Evolutionary conservation across 345 rosid species (phyloP), one percentile per base, ranked within the genome.

Genomic region (Heritiera littoralis): DNA sequence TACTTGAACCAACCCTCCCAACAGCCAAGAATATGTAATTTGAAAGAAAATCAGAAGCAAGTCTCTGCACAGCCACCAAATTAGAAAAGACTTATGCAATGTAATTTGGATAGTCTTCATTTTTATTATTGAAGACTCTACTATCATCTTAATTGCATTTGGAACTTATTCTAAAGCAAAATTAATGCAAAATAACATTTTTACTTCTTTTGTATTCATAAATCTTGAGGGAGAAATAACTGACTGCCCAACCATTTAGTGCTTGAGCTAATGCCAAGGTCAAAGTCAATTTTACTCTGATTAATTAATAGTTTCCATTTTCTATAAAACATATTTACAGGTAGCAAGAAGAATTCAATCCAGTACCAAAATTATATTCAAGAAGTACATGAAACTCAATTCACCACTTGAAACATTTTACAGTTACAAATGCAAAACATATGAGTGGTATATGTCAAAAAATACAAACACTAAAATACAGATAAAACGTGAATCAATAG

Each of bases 1-100:
- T 96, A 84, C 99, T 96, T 43, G 99, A 94, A 80, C 99, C 99
- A 66, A 96, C 99, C 80, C 99, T 83, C 79, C 99, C 99, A 87
- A 96, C 99, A 83, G 98, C 97, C 98, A 96, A 85, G 81, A 94
- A 96, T 56, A 96, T 75, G 75, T 96, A 94, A 74, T 84, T 87
- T 60, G 88, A 84, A 80, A 96, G 86, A 83, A 96, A 96, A 85
- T 96, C 99, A 79, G 98, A 87, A n/a, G 99, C 99, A 55, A 96
- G 87, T 89, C 98, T 92, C 99, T 96, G 92, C 93, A 88, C 35
- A 73, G 49, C 28, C 60, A 55, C 35, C 77, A 11, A 55, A 17
- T 38, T 55, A 23, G 35, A 73, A 73, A 55, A 35, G 35, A 56
- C 38, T 73, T 55, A 72, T 9, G 63, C 9, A 32, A 73, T 23